Base-by-base conservation (phyloP, 495 filamentous ascomycete species). In the Alectoria sarmentosa region DNA sequence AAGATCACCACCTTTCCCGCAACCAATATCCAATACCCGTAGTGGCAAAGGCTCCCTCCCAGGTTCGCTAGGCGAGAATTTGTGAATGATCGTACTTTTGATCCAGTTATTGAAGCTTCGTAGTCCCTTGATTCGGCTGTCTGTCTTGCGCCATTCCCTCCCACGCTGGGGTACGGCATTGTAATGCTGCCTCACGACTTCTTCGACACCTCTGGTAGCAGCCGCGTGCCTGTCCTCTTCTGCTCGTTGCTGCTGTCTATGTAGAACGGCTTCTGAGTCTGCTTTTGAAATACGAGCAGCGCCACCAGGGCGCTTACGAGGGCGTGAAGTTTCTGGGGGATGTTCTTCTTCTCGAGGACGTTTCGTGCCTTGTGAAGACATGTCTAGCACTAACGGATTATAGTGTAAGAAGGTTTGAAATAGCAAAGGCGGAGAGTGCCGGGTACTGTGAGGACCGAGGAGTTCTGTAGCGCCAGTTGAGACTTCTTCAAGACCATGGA, bases 51-150 rank as follows among this genome's bases (percentile, higher is more conserved):
- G 81, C 66, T 90, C 84, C 10, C 75, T 77, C 72, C 76, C 82
- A 15, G 80, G 76, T 65, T 96, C 92, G 59, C 87, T 86, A 0
- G 90, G 91, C 4, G 90, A 90, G 75, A 96, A 98, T 72, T 96
- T 98, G 72, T 97, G 92, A 67, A 98, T 97, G 64, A 96, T 82
- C 19, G 88, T 91, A 74, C 90, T 95, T 80, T 98, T 98, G 74
- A 98, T 83, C 94, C 94, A 98, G 73, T 98, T 98, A 76, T 98
- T 98, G 79, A 95, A 96, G 69, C 86, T 90, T 26, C 94, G 86
- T 60, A 98, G 78, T 0, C 94, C 94, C 76, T 94, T 96, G 79
- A 98, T 98, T 63, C 88, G 86, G 72, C 88, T 91, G 69, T 92
- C 90, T 3, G 90, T 96, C 73, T 89, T 91, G 34, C 94, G 86